Conservation (phyloP, 2,329 filamentous ascomycete genomes). For the Fusarium denticulatum region DNA sequence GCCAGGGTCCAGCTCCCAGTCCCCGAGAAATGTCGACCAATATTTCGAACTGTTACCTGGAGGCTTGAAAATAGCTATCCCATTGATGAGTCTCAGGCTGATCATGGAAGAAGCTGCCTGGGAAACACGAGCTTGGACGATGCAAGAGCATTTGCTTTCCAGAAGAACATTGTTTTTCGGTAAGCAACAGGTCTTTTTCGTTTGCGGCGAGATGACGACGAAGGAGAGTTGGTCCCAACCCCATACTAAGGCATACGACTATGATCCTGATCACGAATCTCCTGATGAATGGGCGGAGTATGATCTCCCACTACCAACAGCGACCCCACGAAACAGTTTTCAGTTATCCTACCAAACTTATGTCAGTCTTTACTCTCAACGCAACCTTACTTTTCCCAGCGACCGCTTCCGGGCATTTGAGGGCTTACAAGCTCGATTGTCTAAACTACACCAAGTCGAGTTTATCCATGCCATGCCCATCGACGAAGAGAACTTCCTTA, state of each 20-base stretch:
- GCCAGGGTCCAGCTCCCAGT: not conserved
- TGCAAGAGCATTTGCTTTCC: not conserved
- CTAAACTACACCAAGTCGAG: not conserved
- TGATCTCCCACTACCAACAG: not conserved
- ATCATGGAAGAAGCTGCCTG: not conserved
- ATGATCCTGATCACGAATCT: accelerated
- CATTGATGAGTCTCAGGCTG: not conserved
- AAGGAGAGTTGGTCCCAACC: not conserved
- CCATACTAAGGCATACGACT: not conserved
- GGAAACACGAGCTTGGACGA: not conserved
- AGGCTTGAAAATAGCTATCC: not conserved
- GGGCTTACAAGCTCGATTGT: not conserved
- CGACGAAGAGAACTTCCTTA: not conserved
- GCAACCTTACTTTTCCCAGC: not conserved
- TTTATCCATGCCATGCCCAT: not conserved
- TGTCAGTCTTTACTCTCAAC: not conserved
- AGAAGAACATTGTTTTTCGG: not conserved
- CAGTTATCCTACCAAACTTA: not conserved
- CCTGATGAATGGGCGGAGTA: not conserved
- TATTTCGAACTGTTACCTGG: not conserved
- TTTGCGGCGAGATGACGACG: not conserved
- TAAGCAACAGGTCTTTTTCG: not conserved
- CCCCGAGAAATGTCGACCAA: not conserved
- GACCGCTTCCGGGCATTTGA: not conserved
- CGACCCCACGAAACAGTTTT: not conserved